Evolutionary conservation across 192 early-diverging fungal species (phyloP), one percentile per base, ranked within the genome.

Genomic region (Coemansia sp.): DNA sequence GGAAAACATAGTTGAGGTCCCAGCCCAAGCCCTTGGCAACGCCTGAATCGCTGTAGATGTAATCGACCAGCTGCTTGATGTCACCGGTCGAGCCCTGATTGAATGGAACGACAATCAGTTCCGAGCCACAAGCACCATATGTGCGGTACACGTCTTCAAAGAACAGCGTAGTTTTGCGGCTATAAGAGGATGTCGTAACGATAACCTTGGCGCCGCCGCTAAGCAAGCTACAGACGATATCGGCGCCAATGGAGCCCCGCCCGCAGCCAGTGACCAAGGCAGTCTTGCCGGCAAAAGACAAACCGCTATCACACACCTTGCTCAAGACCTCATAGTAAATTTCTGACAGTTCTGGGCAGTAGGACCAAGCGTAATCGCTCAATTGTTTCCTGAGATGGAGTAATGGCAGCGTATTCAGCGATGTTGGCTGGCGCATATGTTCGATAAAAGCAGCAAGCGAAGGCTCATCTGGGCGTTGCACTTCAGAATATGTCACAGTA

Each of bases 1-100:
- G 97, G 67, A 97, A 85, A 65, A 98, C 87, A 80, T 88, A 94
- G 85, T 98, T 95, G 61, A 98, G 89, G 81, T 98, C 97, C 95
- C 93, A 95, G 58, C 86, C 87, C 6, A 98, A 87, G 36, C 94
- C 95, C 24, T 62, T 65, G 22, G 36, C 49, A 6, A 49, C 49
- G 16, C 53, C 73, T 70, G 87, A 87, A 68, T 88, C 87, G 55
- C 79, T 60, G 80, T 97, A 98, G 62, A 98, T 95, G 76, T 94
- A 98, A 65, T 93, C 85, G 58, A 97, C 87, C 10, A 98, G 81
- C 15, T 86, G 80, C 44, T 86, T 78, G 7, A 92, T 87, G 80
- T 98, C 97, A 79, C 93, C 90, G 8, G 58, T 38, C 9, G 95
- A 96, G 49, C 88, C 95, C 71, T 91, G 93, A 81, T 98, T 98